Base-by-base conservation (phyloP, 148 eudicot species). In the Euryodendron excelsum region DNA sequence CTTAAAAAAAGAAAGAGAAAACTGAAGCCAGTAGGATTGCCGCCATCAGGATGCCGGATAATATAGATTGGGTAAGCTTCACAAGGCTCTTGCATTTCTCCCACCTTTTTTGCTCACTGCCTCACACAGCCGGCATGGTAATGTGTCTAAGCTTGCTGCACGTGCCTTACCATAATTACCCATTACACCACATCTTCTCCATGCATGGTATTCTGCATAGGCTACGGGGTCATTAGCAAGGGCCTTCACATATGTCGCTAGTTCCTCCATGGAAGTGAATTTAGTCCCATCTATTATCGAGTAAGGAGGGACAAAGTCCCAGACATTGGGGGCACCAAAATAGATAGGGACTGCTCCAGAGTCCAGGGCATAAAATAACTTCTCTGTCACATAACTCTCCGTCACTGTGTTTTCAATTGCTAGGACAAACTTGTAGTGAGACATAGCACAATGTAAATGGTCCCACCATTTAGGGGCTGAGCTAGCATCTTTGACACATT, bases 361-460 rank as follows among this genome's bases (percentile, higher is more conserved):
- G 78, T 96, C 99, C 5, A 96, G 86, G 33, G 97, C 99, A 17
- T 96, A 96, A 79, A 89, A 96, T 31, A 96, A 80, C 84, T 96
- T 96, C 87, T 96, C 99, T 0, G 99, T 96, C 72, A 96, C 97
- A 58, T 96, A 96, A 75, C 99, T 96, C 85, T 96, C 99, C 0
- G 98, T 93, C 79, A 65, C 80, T 0, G 99, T 93, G 89, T 96
- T 96, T 77, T 96, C 99, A 21, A 96, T 91, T 63, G 99, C 97
- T 2, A 96, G 97, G 72, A 88, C 98, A 75, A 96, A 96, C 77
- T 96, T 96, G 86, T 96, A 96, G 76, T 93, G 91, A 20, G 99
- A 96, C 99, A 96, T 96, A 30, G 98, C 97, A 80, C 99, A 96
- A 53, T 96, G 99, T 52, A 96, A 77, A 82, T 96, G 99, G 79